phyloP scores from a whole-genome alignment of 2,329 filamentous ascomycete species.

The Apiospora kogelbergensis region DNA sequence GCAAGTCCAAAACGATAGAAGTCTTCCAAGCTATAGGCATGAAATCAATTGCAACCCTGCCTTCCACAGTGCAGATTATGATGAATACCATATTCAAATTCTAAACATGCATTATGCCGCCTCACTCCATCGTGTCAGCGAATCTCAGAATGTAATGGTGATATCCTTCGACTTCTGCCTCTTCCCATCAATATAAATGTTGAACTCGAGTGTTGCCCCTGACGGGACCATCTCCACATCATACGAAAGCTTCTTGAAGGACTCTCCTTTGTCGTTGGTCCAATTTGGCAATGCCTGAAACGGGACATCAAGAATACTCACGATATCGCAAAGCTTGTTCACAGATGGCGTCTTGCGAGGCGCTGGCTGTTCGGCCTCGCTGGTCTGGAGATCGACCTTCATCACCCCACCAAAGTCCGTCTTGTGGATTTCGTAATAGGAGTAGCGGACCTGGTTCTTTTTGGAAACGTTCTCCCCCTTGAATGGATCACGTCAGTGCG shows the following conservation, averaged over 20 bases:
- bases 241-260: background rate
- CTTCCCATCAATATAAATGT: no score
- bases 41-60: no score
- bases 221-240: slow-evolving; percentile 9
- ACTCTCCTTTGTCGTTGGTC: background rate
- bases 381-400: background rate
- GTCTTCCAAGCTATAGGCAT: no score
- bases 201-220: slow-evolving; percentile 1
- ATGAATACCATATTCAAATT: no score
- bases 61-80: no score
- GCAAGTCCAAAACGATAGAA: no score
- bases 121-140: no score
- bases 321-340: background rate
- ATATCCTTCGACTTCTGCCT: no score
- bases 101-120: no score
- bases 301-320: background rate
- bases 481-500: background rate
- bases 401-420: no score
- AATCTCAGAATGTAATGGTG: no score
- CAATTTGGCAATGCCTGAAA: background rate
- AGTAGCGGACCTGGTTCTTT: background rate
- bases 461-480: background rate
- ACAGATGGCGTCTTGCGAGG: background rate
- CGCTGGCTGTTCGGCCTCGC: background rate
- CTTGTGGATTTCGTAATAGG: background rate